Conservation (phyloP, 1,284 basidiomycete species). For the Ceratobasidium sp. region DNA sequence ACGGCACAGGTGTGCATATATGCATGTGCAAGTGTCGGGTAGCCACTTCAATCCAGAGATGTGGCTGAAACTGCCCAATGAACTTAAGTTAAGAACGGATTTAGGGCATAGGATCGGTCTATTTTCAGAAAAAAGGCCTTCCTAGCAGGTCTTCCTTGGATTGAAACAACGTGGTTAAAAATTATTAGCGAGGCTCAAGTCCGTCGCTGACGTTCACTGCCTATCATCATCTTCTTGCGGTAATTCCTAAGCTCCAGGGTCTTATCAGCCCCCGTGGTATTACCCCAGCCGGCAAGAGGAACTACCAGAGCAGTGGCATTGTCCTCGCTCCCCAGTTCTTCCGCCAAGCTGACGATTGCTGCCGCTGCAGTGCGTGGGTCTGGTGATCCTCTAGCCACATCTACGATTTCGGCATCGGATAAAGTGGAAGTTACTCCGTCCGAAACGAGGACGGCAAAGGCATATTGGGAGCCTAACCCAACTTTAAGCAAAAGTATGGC, state of each 20-base stretch:
- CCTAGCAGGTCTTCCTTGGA: neutral
- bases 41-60: neutral
- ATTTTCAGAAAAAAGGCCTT: neutral
- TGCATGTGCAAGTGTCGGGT: neutral
- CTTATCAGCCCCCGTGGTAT: conserved; percentile 79
- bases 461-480: conserved; percentile 75
- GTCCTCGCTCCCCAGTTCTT: conserved; percentile 91
- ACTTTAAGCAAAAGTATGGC: neutral
- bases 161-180: neutral
- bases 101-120: neutral
- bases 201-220: conserved; percentile 76
- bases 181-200: conserved; percentile 64
- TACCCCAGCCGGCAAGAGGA: conserved; percentile 92
- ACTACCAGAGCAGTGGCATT: conserved; percentile 95
- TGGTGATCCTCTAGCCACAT: conserved; percentile 80
- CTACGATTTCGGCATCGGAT: conserved; percentile 94
- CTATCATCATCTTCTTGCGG: conserved; percentile 65
- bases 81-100: neutral
- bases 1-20: neutral
- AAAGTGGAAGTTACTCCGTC: conserved; percentile 93
- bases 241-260: conserved; percentile 88
- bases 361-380: conserved; percentile 87
- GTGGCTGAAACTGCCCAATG: neutral
- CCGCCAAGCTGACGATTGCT: conserved; percentile 86
- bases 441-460: conserved; percentile 84